These are phyloP conservation scores for Litsea cubeba DNA, from an alignment of 164 flowering plant genomes.

Conservation along the genomic window DNA sequence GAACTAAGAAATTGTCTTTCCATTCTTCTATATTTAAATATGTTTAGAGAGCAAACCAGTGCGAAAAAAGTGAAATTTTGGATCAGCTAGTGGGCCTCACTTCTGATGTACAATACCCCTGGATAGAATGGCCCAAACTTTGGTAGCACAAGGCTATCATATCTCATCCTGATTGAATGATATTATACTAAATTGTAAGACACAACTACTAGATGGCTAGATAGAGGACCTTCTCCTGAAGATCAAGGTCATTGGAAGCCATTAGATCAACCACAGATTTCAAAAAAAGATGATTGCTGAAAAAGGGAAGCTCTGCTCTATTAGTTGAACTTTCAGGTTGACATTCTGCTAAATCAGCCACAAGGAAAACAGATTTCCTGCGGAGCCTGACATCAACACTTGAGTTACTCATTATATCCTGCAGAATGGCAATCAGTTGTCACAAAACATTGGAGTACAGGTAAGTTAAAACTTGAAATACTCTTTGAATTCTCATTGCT, in stretches of 20 bases:
- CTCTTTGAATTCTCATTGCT: not conserved
- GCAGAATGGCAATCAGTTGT: slow-evolving; percentile 10
- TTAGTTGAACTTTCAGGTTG: slow-evolving; percentile 35
- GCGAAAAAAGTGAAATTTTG: no score
- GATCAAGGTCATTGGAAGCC: slow-evolving; percentile 67
- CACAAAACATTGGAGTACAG: not conserved
- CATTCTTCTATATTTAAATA: no score
- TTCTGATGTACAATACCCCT: not conserved
- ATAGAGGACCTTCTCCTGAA: slow-evolving; percentile 77
- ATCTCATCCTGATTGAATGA: not conserved
- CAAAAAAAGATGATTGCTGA: slow-evolving; percentile 50
- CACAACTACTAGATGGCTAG: not conserved
- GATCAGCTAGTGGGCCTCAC: not conserved
- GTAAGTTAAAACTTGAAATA: not conserved
- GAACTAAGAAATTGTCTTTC: no score
- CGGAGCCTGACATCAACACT: slow-evolving; percentile 67
- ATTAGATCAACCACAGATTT: slow-evolving; percentile 75
- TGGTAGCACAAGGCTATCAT: not conserved
- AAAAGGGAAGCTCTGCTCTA: slow-evolving; percentile 36
- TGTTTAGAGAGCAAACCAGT: not conserved
- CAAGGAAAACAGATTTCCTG: slow-evolving; percentile 62
- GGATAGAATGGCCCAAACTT: not conserved
- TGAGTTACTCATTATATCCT: slow-evolving; percentile 73
- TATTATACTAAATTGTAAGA: not conserved
- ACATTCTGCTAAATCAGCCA: slow-evolving; percentile 62